phyloP scores from a whole-genome alignment of 805 yeast genomes.

The Komagataella kurtzmanii region DNA sequence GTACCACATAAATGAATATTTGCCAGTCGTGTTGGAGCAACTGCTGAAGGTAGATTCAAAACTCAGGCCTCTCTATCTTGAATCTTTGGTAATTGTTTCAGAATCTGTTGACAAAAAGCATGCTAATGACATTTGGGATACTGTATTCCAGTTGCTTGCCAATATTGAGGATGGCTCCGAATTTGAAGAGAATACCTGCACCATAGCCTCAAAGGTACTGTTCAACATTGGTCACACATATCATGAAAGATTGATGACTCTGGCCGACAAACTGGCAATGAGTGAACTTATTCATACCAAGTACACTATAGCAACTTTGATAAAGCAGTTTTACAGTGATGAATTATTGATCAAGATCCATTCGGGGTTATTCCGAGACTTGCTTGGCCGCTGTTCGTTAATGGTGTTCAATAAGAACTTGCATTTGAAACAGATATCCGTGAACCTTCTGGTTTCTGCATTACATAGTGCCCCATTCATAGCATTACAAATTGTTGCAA shows the following conservation, averaged over 20 bases:
- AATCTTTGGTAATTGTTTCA: conserved; percentile 3
- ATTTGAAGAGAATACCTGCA: conserved; percentile 4
- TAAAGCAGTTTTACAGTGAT: conserved; percentile 13
- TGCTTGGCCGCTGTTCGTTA: conserved; percentile 12
- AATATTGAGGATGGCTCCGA: conserved; percentile 3
- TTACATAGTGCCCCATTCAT: conserved; percentile 40
- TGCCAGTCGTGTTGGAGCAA: conserved; percentile 22
- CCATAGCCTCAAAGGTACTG: conserved; percentile 6
- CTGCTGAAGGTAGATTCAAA: conserved; percentile 3
- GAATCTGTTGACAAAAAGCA: conserved; percentile 8
- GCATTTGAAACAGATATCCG: conserved; percentile 45
- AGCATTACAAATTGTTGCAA: conserved; percentile 29
- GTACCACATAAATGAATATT: conserved; percentile 20
- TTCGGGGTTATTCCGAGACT: conserved; percentile 5
- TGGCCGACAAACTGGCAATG: conserved; percentile 3
- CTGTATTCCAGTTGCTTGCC: conserved; percentile 1
- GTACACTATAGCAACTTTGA: conserved; percentile 13
- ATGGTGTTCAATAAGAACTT: conserved; percentile 21
- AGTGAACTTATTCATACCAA: conserved; percentile 5
- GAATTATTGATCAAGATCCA: conserved; percentile 3
- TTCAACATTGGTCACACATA: conserved; percentile 7
- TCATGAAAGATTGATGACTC: background rate
- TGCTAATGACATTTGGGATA: conserved; percentile 7
- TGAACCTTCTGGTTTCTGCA: conserved; percentile 45
- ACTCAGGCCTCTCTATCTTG: background rate